Evolutionary conservation across 2,329 filamentous ascomycete genomes (phyloP).

Genomic region (Penicillium sp.): DNA sequence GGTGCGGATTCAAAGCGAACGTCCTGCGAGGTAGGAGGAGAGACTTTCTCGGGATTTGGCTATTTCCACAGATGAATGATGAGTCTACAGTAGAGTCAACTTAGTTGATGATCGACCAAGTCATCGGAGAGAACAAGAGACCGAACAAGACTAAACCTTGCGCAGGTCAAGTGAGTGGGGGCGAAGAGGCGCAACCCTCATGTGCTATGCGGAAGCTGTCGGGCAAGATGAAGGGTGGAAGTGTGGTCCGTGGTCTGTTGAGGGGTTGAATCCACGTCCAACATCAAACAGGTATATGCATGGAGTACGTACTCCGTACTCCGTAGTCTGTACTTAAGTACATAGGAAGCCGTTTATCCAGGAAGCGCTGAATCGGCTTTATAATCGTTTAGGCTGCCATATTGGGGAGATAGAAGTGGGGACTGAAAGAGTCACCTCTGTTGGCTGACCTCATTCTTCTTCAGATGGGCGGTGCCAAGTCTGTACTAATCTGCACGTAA

Average conservation of each 20-base stretch:
- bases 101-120: too few relatives aligned
- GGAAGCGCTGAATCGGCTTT: not conserved
- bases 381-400: not conserved
- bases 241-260: too few relatives aligned
- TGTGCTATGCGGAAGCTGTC: not conserved
- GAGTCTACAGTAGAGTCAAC: too few relatives aligned
- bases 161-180: not conserved
- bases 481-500: not conserved
- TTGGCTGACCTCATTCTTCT: not conserved
- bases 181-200: not conserved
- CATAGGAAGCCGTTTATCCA: too few relatives aligned
- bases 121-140: not conserved
- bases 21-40: not conserved
- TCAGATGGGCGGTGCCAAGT: not conserved
- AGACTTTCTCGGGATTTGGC: not conserved
- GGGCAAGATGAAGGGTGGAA: too few relatives aligned
- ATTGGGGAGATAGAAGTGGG: too few relatives aligned
- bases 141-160: not conserved
- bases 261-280: not conserved
- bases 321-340: not conserved
- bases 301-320: not conserved
- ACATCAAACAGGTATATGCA: not conserved
- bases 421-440: not conserved
- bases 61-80: not conserved
- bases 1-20: not conserved